A percentile compares a stretch with the other conserved stretches of the same genome.
Conservation (phyloP, 2,329 filamentous ascomycete species). For the Hymenoscyphus fraxineus region DNA sequence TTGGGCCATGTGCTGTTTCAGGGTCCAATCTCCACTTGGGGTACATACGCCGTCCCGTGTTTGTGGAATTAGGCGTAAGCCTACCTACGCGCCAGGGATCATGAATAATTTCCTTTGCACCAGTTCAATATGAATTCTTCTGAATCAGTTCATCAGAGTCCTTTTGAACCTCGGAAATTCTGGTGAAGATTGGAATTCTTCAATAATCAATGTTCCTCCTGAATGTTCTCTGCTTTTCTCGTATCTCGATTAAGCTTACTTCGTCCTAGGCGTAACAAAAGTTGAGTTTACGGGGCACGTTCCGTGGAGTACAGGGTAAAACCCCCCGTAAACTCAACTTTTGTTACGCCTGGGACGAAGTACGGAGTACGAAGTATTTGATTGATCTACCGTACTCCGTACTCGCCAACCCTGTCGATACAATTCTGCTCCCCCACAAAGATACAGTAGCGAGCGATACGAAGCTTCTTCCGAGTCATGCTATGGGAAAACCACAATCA, state of each 20-base stretch:
- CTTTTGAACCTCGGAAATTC: neutral
- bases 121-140: neutral
- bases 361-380: too few species aligned
- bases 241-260: neutral
- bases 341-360: too few species aligned
- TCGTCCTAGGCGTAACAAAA: too few species aligned
- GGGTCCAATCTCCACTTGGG: neutral
- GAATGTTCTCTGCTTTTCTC: neutral
- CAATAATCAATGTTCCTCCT: neutral
- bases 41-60: neutral
- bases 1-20: neutral
- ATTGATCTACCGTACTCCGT: slow-evolving; percentile 1
- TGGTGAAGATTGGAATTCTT: neutral
- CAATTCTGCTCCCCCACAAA: neutral
- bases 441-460: neutral
- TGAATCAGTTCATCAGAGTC: neutral
- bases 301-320: too few species aligned
- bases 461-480: neutral
- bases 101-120: neutral
- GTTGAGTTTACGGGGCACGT: too few species aligned
- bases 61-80: neutral
- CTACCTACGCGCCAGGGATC: neutral
- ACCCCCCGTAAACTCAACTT: too few species aligned
- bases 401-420: neutral
- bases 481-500: neutral